These are phyloP conservation scores for Penicillium sp. DNA, from an alignment of 2,329 filamentous ascomycete species.

Conservation along the genomic window DNA sequence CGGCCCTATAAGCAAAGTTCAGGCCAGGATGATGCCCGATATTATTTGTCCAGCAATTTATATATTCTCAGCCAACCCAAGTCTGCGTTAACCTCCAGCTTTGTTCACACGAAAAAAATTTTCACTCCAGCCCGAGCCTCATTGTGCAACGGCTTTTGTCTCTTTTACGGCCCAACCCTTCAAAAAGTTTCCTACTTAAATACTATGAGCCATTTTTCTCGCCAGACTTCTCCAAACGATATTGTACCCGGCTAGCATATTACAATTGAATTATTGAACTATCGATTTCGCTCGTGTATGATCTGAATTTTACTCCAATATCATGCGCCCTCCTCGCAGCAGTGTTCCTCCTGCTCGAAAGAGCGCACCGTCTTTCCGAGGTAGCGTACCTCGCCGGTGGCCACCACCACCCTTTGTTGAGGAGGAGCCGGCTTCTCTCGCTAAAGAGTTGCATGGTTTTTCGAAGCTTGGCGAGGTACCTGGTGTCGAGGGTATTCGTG, in stretches of 20 bases:
- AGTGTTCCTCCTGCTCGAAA: not conserved
- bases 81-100: constrained; percentile 20
- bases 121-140: constrained; percentile 7
- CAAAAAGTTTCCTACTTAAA: constrained; percentile 13
- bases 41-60: constrained; percentile 19
- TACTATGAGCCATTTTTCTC: constrained; percentile 26
- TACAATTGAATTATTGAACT: not conserved
- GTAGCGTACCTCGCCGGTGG: constrained; percentile 36
- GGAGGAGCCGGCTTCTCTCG: constrained; percentile 48
- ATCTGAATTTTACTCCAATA: constrained; percentile 4
- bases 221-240: constrained; percentile 13
- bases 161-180: constrained; percentile 10
- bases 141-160: constrained; percentile 5
- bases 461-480: constrained; percentile 36
- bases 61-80: constrained; percentile 20
- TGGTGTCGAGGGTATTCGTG: constrained; percentile 37
- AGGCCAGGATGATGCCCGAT: constrained; percentile 29
- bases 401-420: constrained; percentile 52
- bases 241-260: constrained; percentile 28
- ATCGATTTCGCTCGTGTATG: constrained; percentile 12
- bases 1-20: constrained; percentile 27
- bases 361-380: constrained; percentile 3
- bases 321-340: constrained; percentile 27
- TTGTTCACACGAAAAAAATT: constrained; percentile 23
- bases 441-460: constrained; percentile 43